Base-by-base conservation (phyloP, 257 asterid genomes). In the Eucommia ulmoides region DNA sequence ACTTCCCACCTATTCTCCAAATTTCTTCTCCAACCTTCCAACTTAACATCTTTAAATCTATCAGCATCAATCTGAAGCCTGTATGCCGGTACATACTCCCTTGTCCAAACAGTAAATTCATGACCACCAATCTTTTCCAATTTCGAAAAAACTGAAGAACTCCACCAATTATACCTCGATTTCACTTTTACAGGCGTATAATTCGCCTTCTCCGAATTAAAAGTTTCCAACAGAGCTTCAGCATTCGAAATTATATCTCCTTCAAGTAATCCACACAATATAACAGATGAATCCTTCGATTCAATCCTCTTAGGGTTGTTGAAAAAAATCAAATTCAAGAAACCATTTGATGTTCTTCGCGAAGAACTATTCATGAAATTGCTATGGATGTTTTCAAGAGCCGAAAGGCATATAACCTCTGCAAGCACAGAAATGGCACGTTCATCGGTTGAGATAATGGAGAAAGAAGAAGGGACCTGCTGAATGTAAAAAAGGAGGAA, bases 381-480 rank as follows among this genome's bases (percentile, higher is more conserved):
- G n/a, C 73, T 72, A 73, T 70, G 70, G 12, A 75, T 64, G 64
- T 65, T 64, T 62, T 76, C 80, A 51, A 88, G 81, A 61, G 85
- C 81, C 61, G 84, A 64, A 53, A 54, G 67, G 61, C 95, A 84
- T 60, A 84, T 50, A 59, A 84, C 97, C 70, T 88, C 95, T 42
- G 79, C 93, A 56, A 88, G 77, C 21, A 65, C 78, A 25, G 93
- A 64, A 65, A 88, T 68, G 55, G 74, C 58, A 29, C 21, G 62
- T 57, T 76, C 79, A 58, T 82, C 82, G 19, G 83, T 52, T 1
- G 97, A 77, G 60, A 69, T 66, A 64, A 88, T 76, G 65, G 65
- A 56, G 58, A 84, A 69, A 68, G 68, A 49, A 51, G 74, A 67
- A 62, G 94, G 81, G 80, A 88, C 95, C 97, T 88, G 97, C 84